Percentiles rank a stretch among this genome's conserved stretches.
phyloP scores from a whole-genome alignment of 2,329 filamentous ascomycete genomes.

The Dothiorella sarmentorum region DNA sequence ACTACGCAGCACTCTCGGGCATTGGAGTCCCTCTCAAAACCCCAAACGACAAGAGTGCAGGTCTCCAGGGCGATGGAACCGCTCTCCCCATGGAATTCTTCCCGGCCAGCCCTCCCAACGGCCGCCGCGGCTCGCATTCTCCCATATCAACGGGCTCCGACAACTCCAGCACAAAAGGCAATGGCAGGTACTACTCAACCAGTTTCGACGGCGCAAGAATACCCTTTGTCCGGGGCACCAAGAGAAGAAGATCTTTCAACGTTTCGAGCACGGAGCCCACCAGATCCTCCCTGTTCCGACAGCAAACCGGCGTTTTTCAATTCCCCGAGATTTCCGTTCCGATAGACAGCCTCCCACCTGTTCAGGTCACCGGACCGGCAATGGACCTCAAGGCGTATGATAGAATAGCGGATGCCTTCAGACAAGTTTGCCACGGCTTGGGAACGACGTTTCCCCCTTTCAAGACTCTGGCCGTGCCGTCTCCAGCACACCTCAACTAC shows the following conservation, averaged over 20 bases:
- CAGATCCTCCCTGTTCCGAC: background rate
- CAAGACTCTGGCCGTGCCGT: background rate
- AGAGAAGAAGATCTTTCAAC: background rate
- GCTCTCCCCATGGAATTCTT: background rate
- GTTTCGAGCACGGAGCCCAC: background rate
- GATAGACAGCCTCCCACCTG: background rate
- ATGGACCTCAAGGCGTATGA: conserved; percentile 14
- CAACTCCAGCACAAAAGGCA: background rate
- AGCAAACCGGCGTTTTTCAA: background rate
- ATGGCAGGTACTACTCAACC: background rate
- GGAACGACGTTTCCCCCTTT: background rate
- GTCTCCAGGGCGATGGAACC: background rate
- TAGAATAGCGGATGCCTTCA: background rate
- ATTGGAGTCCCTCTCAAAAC: background rate
- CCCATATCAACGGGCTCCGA: background rate
- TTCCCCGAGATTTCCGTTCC: conserved; percentile 15
- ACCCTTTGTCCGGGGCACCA: conserved; percentile 6
- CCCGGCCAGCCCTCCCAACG: background rate
- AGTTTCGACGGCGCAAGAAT: conserved; percentile 3
- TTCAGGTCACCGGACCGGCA: background rate
- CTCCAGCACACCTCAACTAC: conserved; percentile 1
- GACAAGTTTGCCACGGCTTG: conserved; percentile 2
- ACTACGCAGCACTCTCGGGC: conserved; percentile 4
- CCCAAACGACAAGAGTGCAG: background rate
- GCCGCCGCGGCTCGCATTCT: background rate